phyloP scores from a whole-genome alignment of 192 early-diverging fungal genomes.

The Podila epigama region DNA sequence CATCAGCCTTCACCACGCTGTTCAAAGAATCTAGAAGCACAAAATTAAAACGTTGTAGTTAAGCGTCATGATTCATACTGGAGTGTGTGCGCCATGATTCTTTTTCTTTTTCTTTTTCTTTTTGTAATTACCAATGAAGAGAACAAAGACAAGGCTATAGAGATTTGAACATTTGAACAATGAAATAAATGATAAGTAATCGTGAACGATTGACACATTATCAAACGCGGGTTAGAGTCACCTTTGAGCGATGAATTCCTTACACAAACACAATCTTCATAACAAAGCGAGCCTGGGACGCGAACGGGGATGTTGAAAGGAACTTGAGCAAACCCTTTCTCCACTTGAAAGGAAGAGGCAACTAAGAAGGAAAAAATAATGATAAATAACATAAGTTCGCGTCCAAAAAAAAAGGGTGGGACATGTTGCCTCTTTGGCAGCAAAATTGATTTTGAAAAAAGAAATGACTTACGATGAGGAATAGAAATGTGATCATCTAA shows the following conservation, averaged over 20 bases:
- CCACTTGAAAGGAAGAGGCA: constrained; percentile 59
- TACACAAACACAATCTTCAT: constrained; percentile 63
- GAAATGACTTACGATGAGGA: constrained; percentile 43
- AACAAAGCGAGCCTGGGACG: constrained; percentile 46
- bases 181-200: neutral
- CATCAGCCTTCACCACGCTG: constrained; percentile 45
- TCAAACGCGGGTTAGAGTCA: neutral
- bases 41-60: neutral
- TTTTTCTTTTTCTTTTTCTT: neutral
- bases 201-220: neutral
- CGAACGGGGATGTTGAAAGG: constrained; percentile 49
- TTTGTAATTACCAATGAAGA: constrained; percentile 57
- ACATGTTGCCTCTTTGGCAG: neutral
- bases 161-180: too few relatives aligned
- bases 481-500: constrained; percentile 50
- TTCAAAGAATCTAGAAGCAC: constrained; percentile 55
- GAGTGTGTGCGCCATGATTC: neutral
- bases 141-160: constrained; percentile 61
- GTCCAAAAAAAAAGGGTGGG: neutral
- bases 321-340: constrained; percentile 55
- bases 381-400: too few relatives aligned
- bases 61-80: neutral
- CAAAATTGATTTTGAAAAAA: too few relatives aligned
- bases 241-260: too few relatives aligned
- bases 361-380: constrained; percentile 32